phyloP scores from a whole-genome alignment of 495 filamentous ascomycete genomes.

The Parmelia sp. region DNA sequence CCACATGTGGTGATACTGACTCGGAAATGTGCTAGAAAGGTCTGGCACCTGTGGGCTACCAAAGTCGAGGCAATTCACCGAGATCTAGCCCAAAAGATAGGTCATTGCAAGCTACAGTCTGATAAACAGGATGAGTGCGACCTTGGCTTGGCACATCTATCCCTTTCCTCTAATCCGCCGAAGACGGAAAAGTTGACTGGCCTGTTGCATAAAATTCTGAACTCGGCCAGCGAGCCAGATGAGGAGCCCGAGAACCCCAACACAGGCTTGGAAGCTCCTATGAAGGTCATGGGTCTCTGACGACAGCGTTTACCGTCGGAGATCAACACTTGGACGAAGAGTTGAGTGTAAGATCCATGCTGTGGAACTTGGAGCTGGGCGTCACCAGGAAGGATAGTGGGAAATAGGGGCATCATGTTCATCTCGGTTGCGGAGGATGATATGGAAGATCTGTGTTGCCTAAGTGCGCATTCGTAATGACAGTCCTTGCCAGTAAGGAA shows the following conservation, averaged over 20 bases:
- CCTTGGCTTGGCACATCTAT: neutral
- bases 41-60: neutral
- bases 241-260: neutral
- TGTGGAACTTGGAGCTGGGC: neutral
- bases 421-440: neutral
- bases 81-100: neutral
- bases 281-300: constrained; percentile 1
- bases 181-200: neutral
- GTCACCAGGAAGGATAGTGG: neutral
- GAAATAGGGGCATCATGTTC: neutral
- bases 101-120: neutral
- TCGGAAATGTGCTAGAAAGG: too few species aligned
- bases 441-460: neutral
- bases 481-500: neutral
- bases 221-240: constrained; percentile 1
- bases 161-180: neutral
- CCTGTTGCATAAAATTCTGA: neutral
- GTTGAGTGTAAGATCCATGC: neutral
- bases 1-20: too few species aligned
- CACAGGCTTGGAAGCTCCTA: neutral
- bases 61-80: neutral
- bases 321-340: neutral
- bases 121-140: neutral
- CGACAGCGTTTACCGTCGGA: neutral
- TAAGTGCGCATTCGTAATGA: neutral